These are phyloP conservation scores for Amanita subjunquillea DNA, from an alignment of 768 basidiomycete genomes.

Conservation along the genomic window DNA sequence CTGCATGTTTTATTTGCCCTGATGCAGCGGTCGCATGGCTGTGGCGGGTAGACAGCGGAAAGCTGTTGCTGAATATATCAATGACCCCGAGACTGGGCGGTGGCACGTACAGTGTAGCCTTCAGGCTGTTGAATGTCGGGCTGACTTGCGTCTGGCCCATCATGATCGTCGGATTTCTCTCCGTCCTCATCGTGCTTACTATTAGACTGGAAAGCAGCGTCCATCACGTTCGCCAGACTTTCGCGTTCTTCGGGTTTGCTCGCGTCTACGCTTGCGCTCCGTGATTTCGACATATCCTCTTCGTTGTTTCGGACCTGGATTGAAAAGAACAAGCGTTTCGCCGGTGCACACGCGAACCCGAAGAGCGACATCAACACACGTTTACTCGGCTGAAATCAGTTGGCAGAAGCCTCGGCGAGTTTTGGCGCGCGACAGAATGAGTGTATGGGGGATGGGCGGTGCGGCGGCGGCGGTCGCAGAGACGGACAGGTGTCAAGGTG, in stretches of 20 bases:
- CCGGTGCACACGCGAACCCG: constrained; percentile 13
- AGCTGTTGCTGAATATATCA: constrained; percentile 5
- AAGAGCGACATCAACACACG: constrained; percentile 14
- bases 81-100: neutral
- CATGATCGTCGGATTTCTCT: constrained; percentile 18
- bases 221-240: constrained; percentile 21
- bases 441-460: neutral
- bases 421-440: neutral
- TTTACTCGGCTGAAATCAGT: constrained; percentile 12
- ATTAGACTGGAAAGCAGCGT: constrained; percentile 20
- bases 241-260: constrained; percentile 20
- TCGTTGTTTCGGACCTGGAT: constrained; percentile 6
- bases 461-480: constrained; percentile 1
- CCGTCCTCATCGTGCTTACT: constrained; percentile 16
- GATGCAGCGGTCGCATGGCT: constrained; percentile 34
- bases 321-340: constrained; percentile 14
- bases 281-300: constrained; percentile 21
- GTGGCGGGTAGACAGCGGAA: constrained; percentile 23
- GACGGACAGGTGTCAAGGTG: constrained; percentile 4
- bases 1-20: constrained; percentile 31
- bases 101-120: constrained; percentile 14
- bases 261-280: constrained; percentile 26
- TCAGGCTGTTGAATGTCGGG: constrained; percentile 14
- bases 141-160: constrained; percentile 19
- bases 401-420: neutral